phyloP scores from a whole-genome alignment of 2,329 filamentous ascomycete genomes.

The Purpureocillium lavendulum region DNA sequence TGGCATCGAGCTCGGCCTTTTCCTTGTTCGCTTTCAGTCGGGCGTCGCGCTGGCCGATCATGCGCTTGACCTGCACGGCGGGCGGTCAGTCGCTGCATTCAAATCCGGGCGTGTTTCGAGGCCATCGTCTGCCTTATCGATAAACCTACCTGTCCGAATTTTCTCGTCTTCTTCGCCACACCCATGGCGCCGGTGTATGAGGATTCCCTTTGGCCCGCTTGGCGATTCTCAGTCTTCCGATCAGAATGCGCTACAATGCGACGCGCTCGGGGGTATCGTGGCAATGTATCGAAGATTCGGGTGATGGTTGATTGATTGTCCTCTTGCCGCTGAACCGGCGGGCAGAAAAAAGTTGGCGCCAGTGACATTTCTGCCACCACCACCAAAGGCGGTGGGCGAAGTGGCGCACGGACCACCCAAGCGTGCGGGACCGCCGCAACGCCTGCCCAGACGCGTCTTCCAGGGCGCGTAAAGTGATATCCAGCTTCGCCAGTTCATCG shows the following conservation, averaged over 20 bases:
- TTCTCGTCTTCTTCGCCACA: constrained; percentile 81
- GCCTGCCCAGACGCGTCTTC: constrained; percentile 20
- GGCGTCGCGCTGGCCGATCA: constrained; percentile 74
- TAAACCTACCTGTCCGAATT: constrained; percentile 62
- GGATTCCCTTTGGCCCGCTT: neutral
- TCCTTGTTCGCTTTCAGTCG: constrained; percentile 74
- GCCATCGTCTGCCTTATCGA: constrained; percentile 16
- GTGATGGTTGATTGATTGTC: constrained; percentile 3
- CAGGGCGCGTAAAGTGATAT: constrained; percentile 28
- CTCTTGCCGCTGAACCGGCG: neutral
- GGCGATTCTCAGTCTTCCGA: too few species aligned
- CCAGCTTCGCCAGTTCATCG: constrained; percentile 9
- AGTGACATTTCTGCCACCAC: constrained; percentile 5
- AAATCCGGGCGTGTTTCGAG: neutral
- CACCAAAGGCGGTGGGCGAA: constrained; percentile 16
- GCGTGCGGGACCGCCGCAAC: neutral
- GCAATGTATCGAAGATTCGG: neutral
- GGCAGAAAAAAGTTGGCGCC: constrained; percentile 7
- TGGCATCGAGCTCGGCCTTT: constrained; percentile 51
- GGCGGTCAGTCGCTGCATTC: neutral
- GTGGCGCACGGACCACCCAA: constrained; percentile 18
- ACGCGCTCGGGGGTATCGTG: neutral
- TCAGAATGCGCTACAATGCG: too few species aligned
- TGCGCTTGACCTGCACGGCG: constrained; percentile 56
- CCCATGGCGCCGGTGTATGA: constrained; percentile 52